A percentile compares a stretch with the other conserved stretches of the same genome.
Evolutionary conservation across 768 basidiomycete species (phyloP).

Genomic region (Macrolepiota fuliginosa): DNA sequence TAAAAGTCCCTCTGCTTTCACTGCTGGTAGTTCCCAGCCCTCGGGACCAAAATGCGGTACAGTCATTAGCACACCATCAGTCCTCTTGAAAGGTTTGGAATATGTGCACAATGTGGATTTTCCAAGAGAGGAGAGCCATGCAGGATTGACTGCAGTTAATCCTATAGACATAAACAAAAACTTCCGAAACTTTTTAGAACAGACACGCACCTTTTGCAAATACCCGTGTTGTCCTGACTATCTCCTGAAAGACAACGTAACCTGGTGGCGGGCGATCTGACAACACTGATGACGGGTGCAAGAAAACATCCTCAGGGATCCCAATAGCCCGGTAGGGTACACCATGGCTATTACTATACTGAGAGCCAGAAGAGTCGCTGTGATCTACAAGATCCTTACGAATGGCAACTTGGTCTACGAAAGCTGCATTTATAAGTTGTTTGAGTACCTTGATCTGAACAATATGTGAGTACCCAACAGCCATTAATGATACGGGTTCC

Average conservation of each 20-base stretch:
- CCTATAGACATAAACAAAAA: constrained; percentile 37
- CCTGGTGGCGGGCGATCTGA: constrained; percentile 74
- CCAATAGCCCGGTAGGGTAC: constrained; percentile 83
- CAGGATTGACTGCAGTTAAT: constrained; percentile 80
- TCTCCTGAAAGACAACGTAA: constrained; percentile 80
- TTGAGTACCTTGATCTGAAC: constrained; percentile 82
- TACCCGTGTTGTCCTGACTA: constrained; percentile 69
- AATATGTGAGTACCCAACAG: constrained; percentile 8
- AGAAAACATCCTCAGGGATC: constrained; percentile 82
- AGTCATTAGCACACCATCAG: constrained; percentile 63
- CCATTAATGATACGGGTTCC: not conserved
- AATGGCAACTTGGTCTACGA: constrained; percentile 94
- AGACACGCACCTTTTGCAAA: constrained; percentile 73
- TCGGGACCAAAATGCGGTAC: constrained; percentile 84
- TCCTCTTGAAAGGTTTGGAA: constrained; percentile 79
- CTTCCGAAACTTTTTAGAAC: not conserved
- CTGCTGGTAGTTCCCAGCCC: constrained; percentile 84
- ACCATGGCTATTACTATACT: constrained; percentile 73
- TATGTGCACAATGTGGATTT: constrained; percentile 82
- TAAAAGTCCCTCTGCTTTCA: constrained; percentile 37
- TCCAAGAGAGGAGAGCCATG: constrained; percentile 84
- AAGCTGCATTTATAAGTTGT: constrained; percentile 84
- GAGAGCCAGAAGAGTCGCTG: constrained; percentile 55
- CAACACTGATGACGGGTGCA: constrained; percentile 87
- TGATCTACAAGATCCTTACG: constrained; percentile 75